Evolutionary conservation across 108 stramenopile genomes (phyloP), one percentile per base, ranked within the genome.

Genomic region (Skeletonema potamos): DNA sequence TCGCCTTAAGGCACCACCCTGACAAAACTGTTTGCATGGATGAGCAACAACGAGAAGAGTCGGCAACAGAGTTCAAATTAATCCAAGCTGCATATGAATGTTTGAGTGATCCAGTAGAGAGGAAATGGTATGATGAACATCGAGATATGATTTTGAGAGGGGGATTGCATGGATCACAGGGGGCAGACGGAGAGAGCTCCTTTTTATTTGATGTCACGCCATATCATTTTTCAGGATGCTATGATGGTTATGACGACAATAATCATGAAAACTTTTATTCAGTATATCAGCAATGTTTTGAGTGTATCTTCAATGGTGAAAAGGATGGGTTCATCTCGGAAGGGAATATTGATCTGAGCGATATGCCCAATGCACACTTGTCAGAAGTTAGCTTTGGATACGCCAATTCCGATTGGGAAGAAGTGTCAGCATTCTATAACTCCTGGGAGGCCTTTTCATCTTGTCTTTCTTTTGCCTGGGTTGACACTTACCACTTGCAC

Each of bases 21-120:
- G 98, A 99, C 82, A 96, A 96, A 72, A 89, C 79, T 48, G 70
- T 87, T 29, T 65, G 74, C 74, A 76, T 81, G 9, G 39, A 83
- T 9, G 76, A 84, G 15, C 64, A 75, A 7, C 68, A 74, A 33
- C 70, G 48, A 51, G 54, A 74, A 56, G 74, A n/a, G 30, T 72
- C 84, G 2, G 88, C 77, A 34, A 32, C 79, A 48, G 82, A 93
- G 56, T 95, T 95, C 72, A 86, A 90, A 59, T 68, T 91, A 9
- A 89, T 96, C 0, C 95, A 93, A 51, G 87, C 93, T 70, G 98
- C 98, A 2, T 98, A 99, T 70, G 98, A 99, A 78, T 93, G 93
- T 43, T 77, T 99, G 17, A 88, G 91, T 22, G 92, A 97, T 85
- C 75, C 84, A 2, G 80, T 84, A 11, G 96, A 97, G 83, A 85